These are phyloP conservation scores for Pisolithus microcarpus DNA, from an alignment of 768 basidiomycete species.

Conservation along the genomic window DNA sequence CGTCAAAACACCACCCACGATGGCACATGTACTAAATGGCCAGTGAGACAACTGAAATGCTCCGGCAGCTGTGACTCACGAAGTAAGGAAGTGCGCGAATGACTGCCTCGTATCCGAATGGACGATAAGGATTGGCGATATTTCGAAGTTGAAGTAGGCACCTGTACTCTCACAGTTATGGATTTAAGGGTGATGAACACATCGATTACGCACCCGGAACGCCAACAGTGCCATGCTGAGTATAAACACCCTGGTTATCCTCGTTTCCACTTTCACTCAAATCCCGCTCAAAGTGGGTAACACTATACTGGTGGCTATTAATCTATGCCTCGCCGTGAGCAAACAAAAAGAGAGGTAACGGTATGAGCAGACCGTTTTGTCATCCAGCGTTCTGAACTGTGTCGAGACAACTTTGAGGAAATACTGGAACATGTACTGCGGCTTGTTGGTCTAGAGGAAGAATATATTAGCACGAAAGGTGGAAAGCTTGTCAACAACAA, in stretches of 20 bases:
- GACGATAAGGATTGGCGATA: conserved; percentile 91
- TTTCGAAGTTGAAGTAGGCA: conserved; percentile 90
- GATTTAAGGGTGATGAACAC: not conserved
- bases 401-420: conserved; percentile 99
- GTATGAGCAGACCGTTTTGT: conserved; percentile 46
- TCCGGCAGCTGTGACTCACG: conserved; percentile 47
- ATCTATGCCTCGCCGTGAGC: conserved; percentile 36
- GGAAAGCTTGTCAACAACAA: conserved; percentile 13
- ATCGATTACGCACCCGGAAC: conserved; percentile 47
- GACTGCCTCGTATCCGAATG: conserved; percentile 89
- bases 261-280: conserved; percentile 58
- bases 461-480: conserved; percentile 2
- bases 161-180: conserved; percentile 31
- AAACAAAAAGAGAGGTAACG: not conserved
- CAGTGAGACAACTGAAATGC: not conserved
- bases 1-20: conserved; percentile 94
- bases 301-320: conserved; percentile 91
- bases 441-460: conserved; percentile 52
- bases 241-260: conserved; percentile 54
- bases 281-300: conserved; percentile 94
- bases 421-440: conserved; percentile 96
- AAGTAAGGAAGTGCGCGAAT: conserved; percentile 97
- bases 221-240: conserved; percentile 69
- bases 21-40: conserved; percentile 77
- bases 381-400: conserved; percentile 79